phyloP scores from a whole-genome alignment of 2,329 filamentous ascomycete species.

The Fusarium sp. region DNA sequence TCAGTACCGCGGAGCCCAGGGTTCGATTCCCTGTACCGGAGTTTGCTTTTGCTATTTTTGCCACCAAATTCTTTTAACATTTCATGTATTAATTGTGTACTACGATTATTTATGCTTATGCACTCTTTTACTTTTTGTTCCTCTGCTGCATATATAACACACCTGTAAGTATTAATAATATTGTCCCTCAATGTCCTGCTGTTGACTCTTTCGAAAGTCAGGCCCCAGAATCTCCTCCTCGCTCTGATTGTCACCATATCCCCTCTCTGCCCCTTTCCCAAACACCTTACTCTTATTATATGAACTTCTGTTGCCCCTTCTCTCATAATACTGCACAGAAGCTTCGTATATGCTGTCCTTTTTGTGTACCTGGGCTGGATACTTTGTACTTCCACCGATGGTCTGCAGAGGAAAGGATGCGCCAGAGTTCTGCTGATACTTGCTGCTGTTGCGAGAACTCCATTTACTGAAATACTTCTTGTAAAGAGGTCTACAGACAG shows the following conservation, averaged over 20 bases:
- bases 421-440: conserved; percentile 25
- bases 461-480: conserved; percentile 33
- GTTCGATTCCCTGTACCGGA: conserved; percentile 44
- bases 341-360: conserved; percentile 8
- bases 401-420: conserved; percentile 25
- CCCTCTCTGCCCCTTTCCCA: not conserved
- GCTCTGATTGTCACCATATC: conserved; percentile 23
- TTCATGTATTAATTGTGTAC: not conserved
- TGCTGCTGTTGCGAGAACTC: conserved; percentile 36
- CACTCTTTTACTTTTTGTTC: too few relatives aligned
- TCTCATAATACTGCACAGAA: not conserved
- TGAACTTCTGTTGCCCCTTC: not conserved
- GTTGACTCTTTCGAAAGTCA: conserved; percentile 24
- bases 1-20: conserved; percentile 39
- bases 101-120: not conserved
- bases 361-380: not conserved
- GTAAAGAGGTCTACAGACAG: conserved; percentile 51
- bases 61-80: too few relatives aligned
- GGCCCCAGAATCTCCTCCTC: conserved; percentile 35
- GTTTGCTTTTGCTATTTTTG: not conserved
- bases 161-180: not conserved
- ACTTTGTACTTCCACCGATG: conserved; percentile 20
- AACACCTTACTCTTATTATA: conserved; percentile 15
- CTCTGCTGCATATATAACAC: rapidly evolving
- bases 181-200: not conserved